phyloP scores from a whole-genome alignment of 148 eudicot species.

The Rhododendron molle region DNA sequence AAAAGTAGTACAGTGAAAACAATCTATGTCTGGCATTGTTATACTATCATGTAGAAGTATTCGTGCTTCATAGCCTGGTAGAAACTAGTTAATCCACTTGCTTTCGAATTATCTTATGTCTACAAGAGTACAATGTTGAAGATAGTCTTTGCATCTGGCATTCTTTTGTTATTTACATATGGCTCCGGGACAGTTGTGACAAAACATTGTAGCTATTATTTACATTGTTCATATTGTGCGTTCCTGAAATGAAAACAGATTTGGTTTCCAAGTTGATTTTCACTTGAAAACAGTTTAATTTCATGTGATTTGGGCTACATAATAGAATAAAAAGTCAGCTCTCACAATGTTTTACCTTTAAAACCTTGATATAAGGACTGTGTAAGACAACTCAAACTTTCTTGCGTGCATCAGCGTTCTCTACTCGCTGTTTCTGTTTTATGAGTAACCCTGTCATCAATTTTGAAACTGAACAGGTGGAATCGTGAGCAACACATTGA shows the following conservation, averaged over 20 bases:
- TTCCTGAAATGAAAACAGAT: not conserved
- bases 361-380: not conserved
- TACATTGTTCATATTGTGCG: not conserved
- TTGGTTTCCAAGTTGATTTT: not conserved
- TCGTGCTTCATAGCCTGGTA: no score
- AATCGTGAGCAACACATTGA: slow-evolving; percentile 71
- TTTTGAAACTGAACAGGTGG: slow-evolving; percentile 49
- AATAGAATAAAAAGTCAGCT: not conserved
- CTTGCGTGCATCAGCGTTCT: not conserved
- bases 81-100: no score
- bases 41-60: no score
- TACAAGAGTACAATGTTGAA: not conserved
- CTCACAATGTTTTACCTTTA: not conserved
- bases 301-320: not conserved
- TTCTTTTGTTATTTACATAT: not conserved
- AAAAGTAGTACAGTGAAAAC: no score
- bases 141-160: not conserved
- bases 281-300: not conserved
- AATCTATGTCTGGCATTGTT: no score
- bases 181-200: not conserved
- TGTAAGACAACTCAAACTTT: not conserved
- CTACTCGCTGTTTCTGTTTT: not conserved
- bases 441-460: not conserved
- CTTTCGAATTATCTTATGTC: not conserved
- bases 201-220: not conserved